Conservation (phyloP, 768 basidiomycete species). For the Mycena floridula region DNA sequence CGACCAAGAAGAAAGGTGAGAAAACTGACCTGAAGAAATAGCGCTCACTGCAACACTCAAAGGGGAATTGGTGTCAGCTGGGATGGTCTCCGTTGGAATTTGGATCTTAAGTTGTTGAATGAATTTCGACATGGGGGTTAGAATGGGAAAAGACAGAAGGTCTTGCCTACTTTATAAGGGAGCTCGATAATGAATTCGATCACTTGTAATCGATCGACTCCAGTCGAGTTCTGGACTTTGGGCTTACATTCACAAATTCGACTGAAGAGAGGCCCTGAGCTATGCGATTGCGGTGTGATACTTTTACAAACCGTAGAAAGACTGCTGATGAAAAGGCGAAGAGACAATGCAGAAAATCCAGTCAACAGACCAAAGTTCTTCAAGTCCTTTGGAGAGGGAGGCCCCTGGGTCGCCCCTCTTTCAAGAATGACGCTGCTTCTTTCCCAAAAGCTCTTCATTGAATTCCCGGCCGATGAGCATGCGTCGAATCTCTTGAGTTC, state of each 20-base stretch:
- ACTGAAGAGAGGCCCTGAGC: too few species aligned
- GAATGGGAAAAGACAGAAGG: neutral
- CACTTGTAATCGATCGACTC: neutral
- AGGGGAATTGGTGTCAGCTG: neutral
- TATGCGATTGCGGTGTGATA: too few species aligned
- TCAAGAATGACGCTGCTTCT: constrained; percentile 9
- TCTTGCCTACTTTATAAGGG: neutral
- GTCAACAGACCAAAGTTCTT: neutral
- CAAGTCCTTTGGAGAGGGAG: neutral
- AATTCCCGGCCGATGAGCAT: constrained; percentile 95
- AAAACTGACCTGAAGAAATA: neutral
- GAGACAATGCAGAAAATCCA: neutral
- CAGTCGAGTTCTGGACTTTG: too few species aligned
- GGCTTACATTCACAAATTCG: too few species aligned
- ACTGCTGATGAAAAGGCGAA: neutral
- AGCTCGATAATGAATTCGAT: neutral
- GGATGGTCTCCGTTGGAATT: neutral
- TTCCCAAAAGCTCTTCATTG: constrained; percentile 57
- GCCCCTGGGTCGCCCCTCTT: neutral
- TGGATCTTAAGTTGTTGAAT: neutral
- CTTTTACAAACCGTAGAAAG: too few species aligned
- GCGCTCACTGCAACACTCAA: neutral
- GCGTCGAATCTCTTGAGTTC: constrained; percentile 90
- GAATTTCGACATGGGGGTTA: neutral
- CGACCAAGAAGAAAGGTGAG: neutral